phyloP scores from a whole-genome alignment of 108 stramenopile genomes.

The Chaetoceros muelleri region DNA sequence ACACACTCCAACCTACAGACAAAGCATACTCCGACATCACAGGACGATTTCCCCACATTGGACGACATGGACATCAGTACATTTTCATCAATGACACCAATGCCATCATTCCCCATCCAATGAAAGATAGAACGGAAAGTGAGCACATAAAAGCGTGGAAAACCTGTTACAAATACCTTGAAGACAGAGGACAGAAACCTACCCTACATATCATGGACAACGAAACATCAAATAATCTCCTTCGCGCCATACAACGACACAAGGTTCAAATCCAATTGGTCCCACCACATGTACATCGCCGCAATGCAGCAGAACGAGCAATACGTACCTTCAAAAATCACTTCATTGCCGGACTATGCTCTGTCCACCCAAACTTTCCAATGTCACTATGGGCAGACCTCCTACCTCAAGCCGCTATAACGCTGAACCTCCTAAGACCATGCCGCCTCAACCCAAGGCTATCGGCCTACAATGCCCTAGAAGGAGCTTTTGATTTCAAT shows the following conservation, averaged over 20 bases:
- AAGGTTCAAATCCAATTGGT: slow-evolving; percentile 23
- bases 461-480: slow-evolving; percentile 10
- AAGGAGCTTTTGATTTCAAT: slow-evolving; percentile 27
- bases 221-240: slow-evolving; percentile 9
- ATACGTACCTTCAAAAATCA: slow-evolving; percentile 39
- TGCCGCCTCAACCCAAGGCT: slow-evolving; percentile 20
- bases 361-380: slow-evolving; percentile 21
- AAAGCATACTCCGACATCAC: slow-evolving; percentile 33
- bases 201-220: slow-evolving; percentile 21
- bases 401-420: slow-evolving; percentile 25
- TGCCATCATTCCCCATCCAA: not conserved
- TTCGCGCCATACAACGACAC: slow-evolving; percentile 1
- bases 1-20: slow-evolving; percentile 9
- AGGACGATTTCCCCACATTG: slow-evolving; percentile 19
- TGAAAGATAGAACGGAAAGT: not conserved
- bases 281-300: slow-evolving; percentile 22
- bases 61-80: not conserved
- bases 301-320: slow-evolving; percentile 40
- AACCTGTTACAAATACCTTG: not conserved
- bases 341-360: slow-evolving; percentile 29
- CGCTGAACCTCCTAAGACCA: slow-evolving; percentile 27
- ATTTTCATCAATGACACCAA: not conserved
- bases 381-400: slow-evolving; percentile 19
- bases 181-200: slow-evolving; percentile 6
- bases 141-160: not conserved